Base-by-base conservation (phyloP, 371 early-diverging fungal species). In the Coemansia sp. region DNA sequence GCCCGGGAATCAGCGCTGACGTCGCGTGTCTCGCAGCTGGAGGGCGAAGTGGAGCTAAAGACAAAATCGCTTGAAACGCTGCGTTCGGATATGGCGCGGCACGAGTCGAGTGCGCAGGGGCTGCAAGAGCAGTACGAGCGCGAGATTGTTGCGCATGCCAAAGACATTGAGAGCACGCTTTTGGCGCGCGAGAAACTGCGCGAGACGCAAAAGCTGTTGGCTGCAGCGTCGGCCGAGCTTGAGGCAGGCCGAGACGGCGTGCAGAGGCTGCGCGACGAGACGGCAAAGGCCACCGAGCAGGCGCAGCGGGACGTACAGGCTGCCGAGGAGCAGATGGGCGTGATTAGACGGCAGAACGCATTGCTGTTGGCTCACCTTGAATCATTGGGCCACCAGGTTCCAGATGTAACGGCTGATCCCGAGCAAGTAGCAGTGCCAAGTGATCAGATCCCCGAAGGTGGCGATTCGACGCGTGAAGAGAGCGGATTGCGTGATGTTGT, bases 321-420 rank as follows among this genome's bases (percentile, higher is more conserved):
- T 2, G 64, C 67, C 1, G 71, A 63, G 52, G 21, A 78, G 56
- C 83, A 84, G 55, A 78, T 81, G 18, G 55, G 72, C 0, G 89
- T 86, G 57, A 71, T 88, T 55, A 73, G 70, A 47, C 79, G 80
- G 6, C 90, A 90, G 68, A 90, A 90, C 79, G 80, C 84, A 42
- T 79, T 87, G 57, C 77, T 89, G 11, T 85, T 88, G 62, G 77
- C 84, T 31, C 89, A 90, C 61, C 83, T 90, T 67, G 89, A 90
- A 67, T 78, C 84, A 31, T 78, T 89, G 27, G 84, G 83, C 34
- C 81, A 80, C 18, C 81, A 80, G 55, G 83, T 74, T 3, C 70
- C 75, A 2, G 71, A 74, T 26, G 40, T 64, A 71, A n/a, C 59
- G 61, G 67, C 63, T 57, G 57, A 81, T 68, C 69, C 80, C 47